These are phyloP conservation scores for Tephrocybe sp. DNA, from an alignment of 768 basidiomycete species.

Conservation along the genomic window DNA sequence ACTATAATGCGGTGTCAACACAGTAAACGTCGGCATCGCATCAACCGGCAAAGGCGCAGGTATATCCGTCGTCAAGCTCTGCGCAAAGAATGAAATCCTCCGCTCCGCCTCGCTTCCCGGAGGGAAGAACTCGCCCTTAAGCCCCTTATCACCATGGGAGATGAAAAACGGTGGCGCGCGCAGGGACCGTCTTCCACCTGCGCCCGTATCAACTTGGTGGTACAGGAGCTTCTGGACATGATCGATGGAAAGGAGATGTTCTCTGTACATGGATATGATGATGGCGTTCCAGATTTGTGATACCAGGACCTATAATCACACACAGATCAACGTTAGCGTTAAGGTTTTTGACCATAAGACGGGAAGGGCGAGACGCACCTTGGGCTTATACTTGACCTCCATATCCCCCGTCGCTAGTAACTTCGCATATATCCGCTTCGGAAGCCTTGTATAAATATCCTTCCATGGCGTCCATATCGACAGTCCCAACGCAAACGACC, in stretches of 20 bases:
- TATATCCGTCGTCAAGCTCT: slow-evolving; percentile 92
- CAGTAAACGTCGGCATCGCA: slow-evolving; percentile 99
- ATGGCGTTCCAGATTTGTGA: slow-evolving; percentile 99
- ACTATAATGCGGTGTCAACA: slow-evolving; percentile 96
- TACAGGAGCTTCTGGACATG: slow-evolving; percentile 98
- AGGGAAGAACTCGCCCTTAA: slow-evolving; percentile 88
- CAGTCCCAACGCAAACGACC: slow-evolving; percentile 87
- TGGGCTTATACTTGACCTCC: slow-evolving; percentile 99
- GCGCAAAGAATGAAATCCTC: slow-evolving; percentile 98
- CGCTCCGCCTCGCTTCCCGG: slow-evolving; percentile 93
- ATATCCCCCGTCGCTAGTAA: slow-evolving; percentile 90
- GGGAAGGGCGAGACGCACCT: too few species aligned
- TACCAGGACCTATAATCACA: slow-evolving; percentile 71
- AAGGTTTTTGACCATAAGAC: too few species aligned
- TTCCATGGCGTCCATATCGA: slow-evolving; percentile 99
- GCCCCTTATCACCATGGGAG: slow-evolving; percentile 85
- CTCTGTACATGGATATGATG: slow-evolving; percentile 99
- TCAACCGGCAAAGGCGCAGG: slow-evolving; percentile 94
- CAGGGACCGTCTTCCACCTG: slow-evolving; percentile 85
- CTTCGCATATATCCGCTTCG: slow-evolving; percentile 97
- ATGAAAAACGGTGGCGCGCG: slow-evolving; percentile 98
- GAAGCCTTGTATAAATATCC: slow-evolving; percentile 93
- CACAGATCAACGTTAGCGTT: too few species aligned
- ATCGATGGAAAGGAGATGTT: slow-evolving; percentile 97
- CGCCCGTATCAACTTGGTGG: slow-evolving; percentile 84